These are phyloP conservation scores for Silene noctiflora DNA, from an alignment of 179 eudicot species.

Conservation along the genomic window DNA sequence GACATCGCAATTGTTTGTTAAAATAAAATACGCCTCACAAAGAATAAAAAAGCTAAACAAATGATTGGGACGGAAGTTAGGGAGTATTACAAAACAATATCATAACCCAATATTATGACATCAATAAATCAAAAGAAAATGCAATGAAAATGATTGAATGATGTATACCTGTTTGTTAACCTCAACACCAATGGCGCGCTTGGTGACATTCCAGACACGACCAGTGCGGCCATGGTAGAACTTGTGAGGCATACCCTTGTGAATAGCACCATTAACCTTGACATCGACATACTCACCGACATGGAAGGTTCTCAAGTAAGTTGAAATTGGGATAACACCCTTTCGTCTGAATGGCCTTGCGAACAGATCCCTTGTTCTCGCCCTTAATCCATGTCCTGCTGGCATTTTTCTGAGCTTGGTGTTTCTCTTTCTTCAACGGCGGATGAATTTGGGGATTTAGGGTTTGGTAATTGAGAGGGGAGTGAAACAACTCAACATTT, in stretches of 20 bases:
- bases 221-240: slow-evolving; percentile 87
- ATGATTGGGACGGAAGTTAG: too few species aligned
- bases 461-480: too few species aligned
- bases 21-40: too few species aligned
- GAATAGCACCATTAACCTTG: slow-evolving; percentile 82
- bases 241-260: slow-evolving; percentile 88
- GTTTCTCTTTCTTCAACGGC: neutral
- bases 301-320: slow-evolving; percentile 56
- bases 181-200: slow-evolving; percentile 78
- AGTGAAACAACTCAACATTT: too few species aligned
- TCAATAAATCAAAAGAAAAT: too few species aligned
- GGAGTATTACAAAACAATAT: too few species aligned
- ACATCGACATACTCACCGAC: slow-evolving; percentile 76
- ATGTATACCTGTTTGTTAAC: slow-evolving; percentile 67
- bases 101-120: too few species aligned
- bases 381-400: slow-evolving; percentile 73
- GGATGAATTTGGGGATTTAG: too few species aligned
- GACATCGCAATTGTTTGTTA: too few species aligned
- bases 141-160: neutral
- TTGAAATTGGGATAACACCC: slow-evolving; percentile 58
- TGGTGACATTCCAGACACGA: slow-evolving; percentile 77
- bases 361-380: slow-evolving; percentile 65
- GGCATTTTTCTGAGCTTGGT: slow-evolving; percentile 41
- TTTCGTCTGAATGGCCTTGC: slow-evolving; percentile 59
- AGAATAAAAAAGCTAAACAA: too few species aligned